Conservation (phyloP, 78 protist genomes). For the Thecamonas trahens region DNA sequence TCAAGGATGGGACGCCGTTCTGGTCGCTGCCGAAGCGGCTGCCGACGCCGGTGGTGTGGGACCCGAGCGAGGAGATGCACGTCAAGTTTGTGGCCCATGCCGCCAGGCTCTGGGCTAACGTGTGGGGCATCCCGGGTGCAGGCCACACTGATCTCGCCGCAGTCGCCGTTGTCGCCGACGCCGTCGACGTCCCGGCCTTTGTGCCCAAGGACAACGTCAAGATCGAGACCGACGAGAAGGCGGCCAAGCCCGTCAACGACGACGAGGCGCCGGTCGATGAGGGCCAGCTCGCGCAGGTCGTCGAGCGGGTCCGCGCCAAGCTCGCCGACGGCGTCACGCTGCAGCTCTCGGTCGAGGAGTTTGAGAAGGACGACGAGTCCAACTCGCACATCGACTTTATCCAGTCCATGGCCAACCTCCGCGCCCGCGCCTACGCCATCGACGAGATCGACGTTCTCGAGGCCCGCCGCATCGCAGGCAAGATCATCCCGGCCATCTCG, state of each 20-base stretch:
- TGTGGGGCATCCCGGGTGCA: too few species aligned
- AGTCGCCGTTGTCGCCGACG: too few species aligned
- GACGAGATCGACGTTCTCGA: conserved; percentile 45
- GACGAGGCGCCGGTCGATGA: too few species aligned
- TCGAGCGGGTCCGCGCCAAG: too few species aligned
- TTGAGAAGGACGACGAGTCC: conserved; percentile 96
- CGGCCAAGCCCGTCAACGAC: background rate
- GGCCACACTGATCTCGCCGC: too few species aligned
- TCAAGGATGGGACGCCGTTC: conserved; percentile 55
- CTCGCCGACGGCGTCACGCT: too few species aligned
- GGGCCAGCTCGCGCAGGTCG: too few species aligned
- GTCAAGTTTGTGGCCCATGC: too few species aligned
- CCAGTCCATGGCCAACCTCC: conserved; percentile 90
- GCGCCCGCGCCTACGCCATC: conserved; percentile 95
- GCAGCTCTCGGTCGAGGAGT: conserved; percentile 49
- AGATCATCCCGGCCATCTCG: conserved; percentile 99
- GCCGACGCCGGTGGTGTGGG: conserved; percentile 72
- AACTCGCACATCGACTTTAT: conserved; percentile 98
- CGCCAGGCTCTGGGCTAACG: too few species aligned
- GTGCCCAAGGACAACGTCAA: conserved; percentile 68
- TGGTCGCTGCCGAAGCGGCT: conserved; percentile 87
- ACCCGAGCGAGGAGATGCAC: conserved; percentile 33
- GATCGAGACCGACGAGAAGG: too few species aligned
- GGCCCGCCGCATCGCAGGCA: conserved; percentile 95
- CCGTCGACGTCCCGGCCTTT: conserved; percentile 80